These are phyloP conservation scores for Pelargonium citronellum DNA, from an alignment of 441 rosid genomes.

Conservation along the genomic window DNA sequence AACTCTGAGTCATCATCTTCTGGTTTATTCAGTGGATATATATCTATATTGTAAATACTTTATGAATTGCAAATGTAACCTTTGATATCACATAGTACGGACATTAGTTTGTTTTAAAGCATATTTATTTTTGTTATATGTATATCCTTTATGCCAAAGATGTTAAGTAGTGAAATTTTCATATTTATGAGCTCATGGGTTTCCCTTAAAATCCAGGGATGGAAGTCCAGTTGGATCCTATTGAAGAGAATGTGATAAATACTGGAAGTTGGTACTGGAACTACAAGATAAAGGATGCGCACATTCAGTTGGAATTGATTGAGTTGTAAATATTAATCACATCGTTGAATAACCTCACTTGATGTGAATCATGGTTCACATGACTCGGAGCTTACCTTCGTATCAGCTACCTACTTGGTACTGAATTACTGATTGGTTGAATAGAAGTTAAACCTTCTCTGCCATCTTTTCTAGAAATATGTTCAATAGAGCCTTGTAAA, in stretches of 20 bases:
- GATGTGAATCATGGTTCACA: slow-evolving; percentile 53
- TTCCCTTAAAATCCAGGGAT: slow-evolving; percentile 36
- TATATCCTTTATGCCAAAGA: neutral
- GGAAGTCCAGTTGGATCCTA: slow-evolving; percentile 43
- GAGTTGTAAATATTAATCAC: slow-evolving; percentile 29
- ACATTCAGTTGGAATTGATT: slow-evolving; percentile 52
- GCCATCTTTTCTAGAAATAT: neutral
- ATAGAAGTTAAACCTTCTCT: slow-evolving; percentile 46
- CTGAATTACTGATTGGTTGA: slow-evolving; percentile 38
- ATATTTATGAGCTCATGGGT: neutral
- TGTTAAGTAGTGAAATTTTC: neutral
- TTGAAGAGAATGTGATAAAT: slow-evolving; percentile 42
- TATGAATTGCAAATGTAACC: neutral
- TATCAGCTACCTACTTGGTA: slow-evolving; percentile 2
- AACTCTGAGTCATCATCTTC: neutral
- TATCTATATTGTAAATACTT: neutral
- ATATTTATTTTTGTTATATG: neutral
- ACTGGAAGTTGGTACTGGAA: slow-evolving; percentile 90
- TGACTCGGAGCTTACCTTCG: slow-evolving; percentile 11
- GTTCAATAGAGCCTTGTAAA: slow-evolving; percentile 15
- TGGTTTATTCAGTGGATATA: neutral
- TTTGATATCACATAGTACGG: neutral
- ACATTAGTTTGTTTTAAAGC: neutral
- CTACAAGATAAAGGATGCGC: slow-evolving; percentile 48
- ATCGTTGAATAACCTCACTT: slow-evolving; percentile 4